Base-by-base conservation (phyloP, 345 rosid genomes). In the Boechera divaricarpa region DNA sequence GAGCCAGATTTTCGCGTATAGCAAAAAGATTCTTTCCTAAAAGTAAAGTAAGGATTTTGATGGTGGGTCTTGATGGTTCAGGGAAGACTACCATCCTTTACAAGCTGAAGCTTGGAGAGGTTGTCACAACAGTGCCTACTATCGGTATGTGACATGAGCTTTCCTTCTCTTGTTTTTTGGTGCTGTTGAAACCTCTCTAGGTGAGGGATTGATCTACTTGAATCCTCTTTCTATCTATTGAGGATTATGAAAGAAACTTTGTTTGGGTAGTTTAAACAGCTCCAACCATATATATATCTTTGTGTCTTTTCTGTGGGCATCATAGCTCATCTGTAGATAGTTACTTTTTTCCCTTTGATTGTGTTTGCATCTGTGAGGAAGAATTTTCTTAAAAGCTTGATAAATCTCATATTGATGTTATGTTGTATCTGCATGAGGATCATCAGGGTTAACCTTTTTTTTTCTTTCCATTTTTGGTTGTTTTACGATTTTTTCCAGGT, bases 61-160 rank as follows among this genome's bases (percentile, higher is more conserved):
- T 87, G 95, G 84, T 89, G 18, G 93, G 93, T 74, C 95, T 90
- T 68, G 91, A 89, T 73, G 85, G 74, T 74, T 89, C 93, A 1
- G 91, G 96, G 68, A 90, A 90, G 78, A 84, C 96, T 59, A 85
- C 90, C 61, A 84, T 90, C 74, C 84, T 92, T 54, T 87, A 79
- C 85, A 90, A 85, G 84, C 84, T 90, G 11, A 89, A 82, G 82
- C 88, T 89, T 9, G 96, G 98, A 41, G 86, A 86, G 5, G 59
- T 81, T n/a, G 85, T 90, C 51, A 74, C 83, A 35, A 85, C 92
- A 5, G 62, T 67, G 5, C 88, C 94, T 42, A 92, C 94, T 24
- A 83, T 88, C 0, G 95, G 93, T 88, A 84, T 64, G 29, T 66
- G 26, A 49, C 53, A 5, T 6, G 7, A 55, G 54, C 41, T 65